Base-by-base conservation (phyloP, 192 early-diverging fungal species). In the Coemansia sp. region DNA sequence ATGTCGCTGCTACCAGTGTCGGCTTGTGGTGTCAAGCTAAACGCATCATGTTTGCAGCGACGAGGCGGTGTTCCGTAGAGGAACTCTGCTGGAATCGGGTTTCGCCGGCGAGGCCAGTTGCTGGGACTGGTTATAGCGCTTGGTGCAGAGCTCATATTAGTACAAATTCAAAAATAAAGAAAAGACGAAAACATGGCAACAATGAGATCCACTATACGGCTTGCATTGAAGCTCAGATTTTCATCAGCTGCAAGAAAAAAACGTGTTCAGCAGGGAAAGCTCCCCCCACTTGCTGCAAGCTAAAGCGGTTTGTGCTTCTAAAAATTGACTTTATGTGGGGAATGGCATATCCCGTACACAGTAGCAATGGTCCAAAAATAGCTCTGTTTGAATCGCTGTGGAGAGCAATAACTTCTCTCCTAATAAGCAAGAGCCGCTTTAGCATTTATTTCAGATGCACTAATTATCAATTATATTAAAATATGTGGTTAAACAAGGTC, bases 41-140 rank as follows among this genome's bases (percentile, higher is more conserved):
- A 7, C 28, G 2, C 35, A 16, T 21, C 37, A 7, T 23, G 16
- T 26, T 47, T 26, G 64, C 51, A 43, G 8, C 63, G 50, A 8
- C 70, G 70, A 16, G 64, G 64, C 4, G 70, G 48, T 13, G 60
- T 44, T 16, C 45, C 51, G 26, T 59, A 26, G 13, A 56, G 43
- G 35, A 74, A 51, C 21, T 42, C 36, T 38, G 63, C 26, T 13
- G 70, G 70, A 45, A 74, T 61, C 6, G 72, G 72, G 38, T 52
- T 68, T 42, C 72, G 72, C n/a, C 72, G 46, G 45, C 57, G 55
- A 18, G 65, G 72, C 72, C 72, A 74, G 45, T 46, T 53, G 43
- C 26, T 28, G 19, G 62, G 55, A 31, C 57, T 59, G 14, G 21
- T 19, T 15, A 48, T 23, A 23, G 48, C 35, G 8, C 26, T 57